Evolutionary conservation across 441 rosid species (phyloP), one percentile per base, ranked within the genome.

Genomic region (Erysimum cheiri): DNA sequence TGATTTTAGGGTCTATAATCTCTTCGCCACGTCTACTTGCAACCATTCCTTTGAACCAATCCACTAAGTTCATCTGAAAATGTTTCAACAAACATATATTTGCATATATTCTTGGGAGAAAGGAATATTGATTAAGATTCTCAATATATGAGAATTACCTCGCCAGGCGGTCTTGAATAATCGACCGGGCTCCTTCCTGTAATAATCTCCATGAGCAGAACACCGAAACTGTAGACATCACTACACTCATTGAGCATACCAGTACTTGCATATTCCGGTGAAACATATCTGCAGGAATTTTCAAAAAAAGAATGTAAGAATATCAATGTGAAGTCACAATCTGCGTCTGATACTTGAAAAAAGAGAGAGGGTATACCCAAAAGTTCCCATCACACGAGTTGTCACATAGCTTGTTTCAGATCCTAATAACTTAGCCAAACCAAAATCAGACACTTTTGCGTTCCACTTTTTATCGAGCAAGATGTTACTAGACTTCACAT

Each of bases 241-340:
- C 96, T 91, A 60, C 97, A 93, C 75, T 93, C 98, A 62, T 93
- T 93, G 36, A 93, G 95, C 98, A 93, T 91, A 3, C 98, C 98
- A 0, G 98, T 93, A 75, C 97, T 88, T 61, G 98, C 98, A 83
- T 93, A 93, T 72, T 93, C 98, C 1, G 98, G 98, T 32, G 98
- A 93, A 26, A 93, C 98, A 73, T 93, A 93, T 60, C 98, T 93
- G 79, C 43, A 60, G 68, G 68, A 81, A 46, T 26, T 26, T 24
- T 11, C 8, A 0, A 24, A 24, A n/a, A 29, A 37, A 10, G 3
- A 28, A 29, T 61, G 52, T 60, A 14, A 53, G 31, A 35, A 24
- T 12, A 41, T 5, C 3, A 17, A 33, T 22, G 24, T 6, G 12
- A 17, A 35, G 64, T 41, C 63, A 66, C 22, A 67, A 26, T 59